Evolutionary conservation across 73 alveolate genomes (phyloP).

Genomic region (Symbiodinium pilosum): DNA sequence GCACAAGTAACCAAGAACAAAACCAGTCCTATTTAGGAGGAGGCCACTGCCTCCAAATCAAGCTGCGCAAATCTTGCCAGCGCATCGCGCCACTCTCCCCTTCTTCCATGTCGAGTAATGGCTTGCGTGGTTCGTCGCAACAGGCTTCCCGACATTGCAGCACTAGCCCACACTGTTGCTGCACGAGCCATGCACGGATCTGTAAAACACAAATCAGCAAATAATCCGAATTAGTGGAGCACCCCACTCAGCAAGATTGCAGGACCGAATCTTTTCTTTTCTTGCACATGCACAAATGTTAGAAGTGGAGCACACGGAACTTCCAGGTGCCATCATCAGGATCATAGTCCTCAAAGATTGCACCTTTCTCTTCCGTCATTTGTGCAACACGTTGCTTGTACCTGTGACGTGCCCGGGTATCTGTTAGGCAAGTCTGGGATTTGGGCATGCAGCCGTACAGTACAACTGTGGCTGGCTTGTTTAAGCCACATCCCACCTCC

Average conservation of each 20-base stretch:
- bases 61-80: not conserved
- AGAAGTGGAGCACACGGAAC: conserved; percentile 67
- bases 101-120: not conserved
- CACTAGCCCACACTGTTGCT: no score
- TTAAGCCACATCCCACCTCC: conserved; percentile 51
- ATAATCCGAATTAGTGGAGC: no score
- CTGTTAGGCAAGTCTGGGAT: conserved; percentile 29
- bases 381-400: conserved; percentile 71
- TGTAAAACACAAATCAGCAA: no score
- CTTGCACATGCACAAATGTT: not conserved
- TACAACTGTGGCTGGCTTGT: conserved; percentile 70
- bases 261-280: no score
- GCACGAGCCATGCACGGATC: no score
- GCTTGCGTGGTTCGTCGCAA: not conserved
- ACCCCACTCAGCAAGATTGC: no score
- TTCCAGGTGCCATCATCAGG: conserved; percentile 65
- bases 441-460: conserved; percentile 72
- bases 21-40: not conserved
- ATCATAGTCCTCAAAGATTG: conserved; percentile 79
- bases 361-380: conserved; percentile 76
- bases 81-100: not conserved
- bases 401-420: conserved; percentile 25
- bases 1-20: not conserved
- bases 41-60: not conserved
- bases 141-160: not conserved